Conservation (phyloP, 2,329 filamentous ascomycete genomes). For the Ceratocystis diversiconidia region DNA sequence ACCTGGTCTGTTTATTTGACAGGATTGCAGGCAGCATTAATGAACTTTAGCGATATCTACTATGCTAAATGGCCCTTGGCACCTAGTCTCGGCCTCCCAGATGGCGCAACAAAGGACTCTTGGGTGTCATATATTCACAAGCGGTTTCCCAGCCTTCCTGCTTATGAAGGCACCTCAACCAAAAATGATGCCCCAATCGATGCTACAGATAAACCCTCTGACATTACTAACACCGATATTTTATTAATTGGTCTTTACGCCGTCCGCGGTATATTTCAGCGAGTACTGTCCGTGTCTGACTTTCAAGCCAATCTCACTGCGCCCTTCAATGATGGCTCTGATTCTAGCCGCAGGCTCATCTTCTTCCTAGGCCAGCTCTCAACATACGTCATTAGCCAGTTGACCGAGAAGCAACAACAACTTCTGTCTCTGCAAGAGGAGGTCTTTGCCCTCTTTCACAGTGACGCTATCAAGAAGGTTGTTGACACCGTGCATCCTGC, state of each 20-base stretch:
- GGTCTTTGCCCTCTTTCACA: constrained; percentile 28
- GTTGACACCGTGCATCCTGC: neutral
- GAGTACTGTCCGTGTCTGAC: neutral
- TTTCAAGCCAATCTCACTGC: neutral
- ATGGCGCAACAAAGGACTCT: constrained; percentile 20
- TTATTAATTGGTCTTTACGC: constrained; percentile 13
- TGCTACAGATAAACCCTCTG: neutral
- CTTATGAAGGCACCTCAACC: constrained; percentile 15
- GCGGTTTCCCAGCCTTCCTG: constrained; percentile 24
- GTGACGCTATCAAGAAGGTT: constrained; percentile 8
- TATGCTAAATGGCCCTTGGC: constrained; percentile 17
- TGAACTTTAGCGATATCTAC: constrained; percentile 32
- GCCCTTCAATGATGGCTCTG: constrained; percentile 14
- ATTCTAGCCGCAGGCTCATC: constrained; percentile 12
- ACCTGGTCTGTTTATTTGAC: constrained; percentile 19
- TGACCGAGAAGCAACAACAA: constrained; percentile 28
- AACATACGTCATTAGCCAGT: constrained; percentile 27
- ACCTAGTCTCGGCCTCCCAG: constrained; percentile 14
- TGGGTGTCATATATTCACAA: constrained; percentile 23
- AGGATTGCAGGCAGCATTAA: constrained; percentile 24
- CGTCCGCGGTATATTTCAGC: constrained; percentile 9
- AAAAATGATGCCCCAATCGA: neutral
- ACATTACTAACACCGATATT: constrained; percentile 11
- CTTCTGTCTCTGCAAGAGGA: constrained; percentile 25
- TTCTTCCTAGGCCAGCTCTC: constrained; percentile 22